phyloP scores from a whole-genome alignment of 352 stramenopile genomes.

The Hyaloperonospora arabidopsidis region DNA sequence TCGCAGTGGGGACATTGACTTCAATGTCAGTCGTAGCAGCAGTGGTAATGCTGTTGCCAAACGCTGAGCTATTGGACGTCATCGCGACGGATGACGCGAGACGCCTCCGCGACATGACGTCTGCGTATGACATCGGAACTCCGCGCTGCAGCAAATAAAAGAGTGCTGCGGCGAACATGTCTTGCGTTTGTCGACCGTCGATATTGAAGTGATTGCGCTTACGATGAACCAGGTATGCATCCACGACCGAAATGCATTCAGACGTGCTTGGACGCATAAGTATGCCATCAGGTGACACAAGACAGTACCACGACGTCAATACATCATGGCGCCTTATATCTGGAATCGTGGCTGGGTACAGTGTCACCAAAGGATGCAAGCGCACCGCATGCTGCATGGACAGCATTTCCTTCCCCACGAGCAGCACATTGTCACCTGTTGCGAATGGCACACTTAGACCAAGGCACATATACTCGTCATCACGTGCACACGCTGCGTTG shows the following conservation, averaged over 20 bases:
- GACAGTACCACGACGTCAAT: conserved; percentile 26
- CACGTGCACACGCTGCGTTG: conserved; percentile 18
- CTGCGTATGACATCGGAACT: conserved; percentile 25
- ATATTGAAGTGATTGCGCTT: conserved; percentile 29
- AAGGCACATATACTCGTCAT: conserved; percentile 20
- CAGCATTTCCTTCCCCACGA: conserved; percentile 30
- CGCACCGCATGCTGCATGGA: conserved; percentile 11
- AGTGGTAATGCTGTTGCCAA: conserved; percentile 1
- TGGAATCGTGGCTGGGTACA: conserved; percentile 18
- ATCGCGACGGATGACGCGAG: conserved; percentile 16
- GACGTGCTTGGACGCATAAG: conserved; percentile 19
- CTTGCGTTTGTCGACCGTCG: conserved; percentile 12
- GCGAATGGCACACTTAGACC: conserved; percentile 33
- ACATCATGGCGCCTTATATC: conserved; percentile 11
- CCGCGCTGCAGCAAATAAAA: conserved; percentile 47
- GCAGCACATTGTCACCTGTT: conserved; percentile 15
- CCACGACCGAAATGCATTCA: conserved; percentile 24
- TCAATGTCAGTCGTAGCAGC: conserved; percentile 34
- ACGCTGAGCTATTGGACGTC: conserved; percentile 14
- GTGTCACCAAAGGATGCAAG: conserved; percentile 15
- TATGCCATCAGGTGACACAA: conserved; percentile 23
- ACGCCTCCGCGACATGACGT: conserved; percentile 16
- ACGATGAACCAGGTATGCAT: conserved; percentile 34
- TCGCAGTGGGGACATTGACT: conserved; percentile 39
- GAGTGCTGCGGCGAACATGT: conserved; percentile 36